A percentile compares a stretch with the other conserved stretches of the same genome.
phyloP scores from a whole-genome alignment of 2,329 filamentous ascomycete genomes.

The Thelonectria blattea region DNA sequence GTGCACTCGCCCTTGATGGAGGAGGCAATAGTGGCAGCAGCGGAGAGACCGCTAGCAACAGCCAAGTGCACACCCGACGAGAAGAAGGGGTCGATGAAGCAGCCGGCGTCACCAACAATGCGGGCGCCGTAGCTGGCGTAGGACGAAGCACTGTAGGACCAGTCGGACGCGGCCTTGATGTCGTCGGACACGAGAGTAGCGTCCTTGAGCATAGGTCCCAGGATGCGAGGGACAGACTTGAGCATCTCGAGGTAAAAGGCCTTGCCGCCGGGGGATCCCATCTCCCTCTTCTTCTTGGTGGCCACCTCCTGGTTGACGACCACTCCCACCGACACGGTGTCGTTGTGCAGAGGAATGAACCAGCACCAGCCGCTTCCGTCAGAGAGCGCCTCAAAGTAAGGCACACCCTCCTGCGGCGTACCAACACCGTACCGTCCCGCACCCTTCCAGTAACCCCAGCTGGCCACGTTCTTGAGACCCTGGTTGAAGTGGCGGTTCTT shows the following conservation, averaged over 20 bases:
- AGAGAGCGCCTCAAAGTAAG: conserved; percentile 52
- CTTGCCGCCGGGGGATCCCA: conserved; percentile 21
- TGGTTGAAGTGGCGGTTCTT: conserved; percentile 55
- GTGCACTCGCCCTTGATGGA: conserved; percentile 44
- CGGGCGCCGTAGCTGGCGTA: conserved; percentile 50
- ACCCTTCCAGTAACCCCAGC: conserved; percentile 55
- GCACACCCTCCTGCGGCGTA: conserved; percentile 43
- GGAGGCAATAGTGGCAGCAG: conserved; percentile 52
- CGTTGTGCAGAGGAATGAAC: conserved; percentile 57
- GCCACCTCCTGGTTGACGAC: conserved; percentile 49
- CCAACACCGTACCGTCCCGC: conserved; percentile 43
- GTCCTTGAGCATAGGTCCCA: conserved; percentile 36
- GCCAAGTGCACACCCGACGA: conserved; percentile 56
- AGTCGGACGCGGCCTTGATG: conserved; percentile 53
- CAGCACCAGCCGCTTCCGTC: conserved; percentile 58
- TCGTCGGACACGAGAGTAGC: conserved; percentile 44
- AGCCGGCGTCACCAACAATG: conserved; percentile 54
- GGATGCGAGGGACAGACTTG: conserved; percentile 41
- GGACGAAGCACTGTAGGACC: conserved; percentile 51
- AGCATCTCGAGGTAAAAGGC: conserved; percentile 46
- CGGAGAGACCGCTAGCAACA: conserved; percentile 49
- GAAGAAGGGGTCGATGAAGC: conserved; percentile 57
- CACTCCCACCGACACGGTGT: conserved; percentile 50
- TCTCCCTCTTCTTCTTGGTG: conserved; percentile 43
- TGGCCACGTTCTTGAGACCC: conserved; percentile 56